A percentile compares a stretch with the other conserved stretches of the same genome.
Conservation (phyloP, 2,329 filamentous ascomycete species). For the Apiospora arundinis region DNA sequence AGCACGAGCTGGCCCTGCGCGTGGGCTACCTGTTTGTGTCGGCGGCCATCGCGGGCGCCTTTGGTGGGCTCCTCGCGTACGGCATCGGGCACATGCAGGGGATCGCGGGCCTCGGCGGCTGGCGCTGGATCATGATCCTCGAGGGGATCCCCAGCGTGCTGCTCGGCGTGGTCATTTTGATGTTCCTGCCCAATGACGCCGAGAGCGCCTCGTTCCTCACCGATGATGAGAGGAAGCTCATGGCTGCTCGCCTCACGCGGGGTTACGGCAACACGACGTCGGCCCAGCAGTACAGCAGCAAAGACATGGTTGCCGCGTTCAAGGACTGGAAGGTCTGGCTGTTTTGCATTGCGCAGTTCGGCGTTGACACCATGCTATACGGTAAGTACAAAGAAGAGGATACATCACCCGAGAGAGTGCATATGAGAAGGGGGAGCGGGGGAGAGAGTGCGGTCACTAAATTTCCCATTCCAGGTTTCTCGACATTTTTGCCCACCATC, state of each 20-base stretch:
- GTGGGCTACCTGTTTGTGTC: conserved; percentile 77
- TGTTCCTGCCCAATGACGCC: conserved; percentile 65
- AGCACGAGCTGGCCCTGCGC: conserved; percentile 73
- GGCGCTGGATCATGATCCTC: conserved; percentile 75
- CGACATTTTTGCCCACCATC: conserved; percentile 80
- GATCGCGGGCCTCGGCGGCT: conserved; percentile 66
- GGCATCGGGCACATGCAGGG: conserved; percentile 78
- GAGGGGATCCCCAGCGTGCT: conserved; percentile 55
- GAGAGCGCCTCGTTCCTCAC: conserved; percentile 67
- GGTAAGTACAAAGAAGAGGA: conserved; percentile 39
- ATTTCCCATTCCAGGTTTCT: conserved; percentile 59
- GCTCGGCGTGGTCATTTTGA: conserved; percentile 62
- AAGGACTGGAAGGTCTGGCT: conserved; percentile 79
- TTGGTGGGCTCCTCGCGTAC: conserved; percentile 76
- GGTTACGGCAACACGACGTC: conserved; percentile 57
- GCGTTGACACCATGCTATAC: conserved; percentile 78
- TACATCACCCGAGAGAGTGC: no score
- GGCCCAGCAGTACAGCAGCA: conserved; percentile 55
- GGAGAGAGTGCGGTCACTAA: no score
- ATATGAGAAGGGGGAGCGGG: not conserved
- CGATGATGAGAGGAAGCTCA: conserved; percentile 61
- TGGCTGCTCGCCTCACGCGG: conserved; percentile 43
- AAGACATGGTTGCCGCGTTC: conserved; percentile 70
- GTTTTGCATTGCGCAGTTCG: conserved; percentile 74
- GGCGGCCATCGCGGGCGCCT: conserved; percentile 73